phyloP scores from a whole-genome alignment of 2,329 filamentous ascomycete species.

The Achaetomium macrosporum region DNA sequence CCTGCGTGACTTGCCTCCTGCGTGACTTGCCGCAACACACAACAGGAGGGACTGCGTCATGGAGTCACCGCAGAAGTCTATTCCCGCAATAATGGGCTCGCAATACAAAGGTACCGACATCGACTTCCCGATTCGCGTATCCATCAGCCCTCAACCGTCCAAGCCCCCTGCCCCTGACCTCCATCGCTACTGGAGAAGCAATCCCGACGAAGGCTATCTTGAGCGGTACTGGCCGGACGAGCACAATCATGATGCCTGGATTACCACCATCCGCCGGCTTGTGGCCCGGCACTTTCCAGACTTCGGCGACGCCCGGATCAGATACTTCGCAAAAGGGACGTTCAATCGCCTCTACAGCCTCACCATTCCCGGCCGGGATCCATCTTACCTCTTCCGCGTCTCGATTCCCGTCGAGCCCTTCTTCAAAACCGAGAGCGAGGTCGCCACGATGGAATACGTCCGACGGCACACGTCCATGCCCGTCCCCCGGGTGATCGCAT shows the following conservation, averaged over 20 bases:
- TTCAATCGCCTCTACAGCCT: constrained; percentile 17
- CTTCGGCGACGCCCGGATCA: constrained; percentile 9
- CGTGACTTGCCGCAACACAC: no score
- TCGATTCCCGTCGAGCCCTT: constrained; percentile 16
- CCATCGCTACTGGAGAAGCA: constrained; percentile 13
- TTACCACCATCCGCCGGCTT: constrained; percentile 5
- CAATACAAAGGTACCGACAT: no score
- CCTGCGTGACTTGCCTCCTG: no score
- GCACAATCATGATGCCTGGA: constrained; percentile 7
- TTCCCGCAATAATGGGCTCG: no score
- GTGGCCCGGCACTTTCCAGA: constrained; percentile 1
- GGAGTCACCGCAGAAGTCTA: no score
- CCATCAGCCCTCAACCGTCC: no score
- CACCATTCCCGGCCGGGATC: constrained; percentile 3
- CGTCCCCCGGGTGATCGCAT: constrained; percentile 12
- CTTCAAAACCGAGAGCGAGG: constrained; percentile 18
- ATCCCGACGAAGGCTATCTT: constrained; percentile 11
- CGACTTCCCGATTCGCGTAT: background rate
- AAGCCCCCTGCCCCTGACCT: background rate
- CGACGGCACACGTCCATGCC: constrained; percentile 13
- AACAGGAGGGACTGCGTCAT: no score
- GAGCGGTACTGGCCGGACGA: constrained; percentile 15
- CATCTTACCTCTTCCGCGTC: constrained; percentile 11
- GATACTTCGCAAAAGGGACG: constrained; percentile 13
- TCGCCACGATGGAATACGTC: constrained; percentile 16